Base-by-base conservation (phyloP, 2,329 filamentous ascomycete genomes). In the Fusarium metavorans region DNA sequence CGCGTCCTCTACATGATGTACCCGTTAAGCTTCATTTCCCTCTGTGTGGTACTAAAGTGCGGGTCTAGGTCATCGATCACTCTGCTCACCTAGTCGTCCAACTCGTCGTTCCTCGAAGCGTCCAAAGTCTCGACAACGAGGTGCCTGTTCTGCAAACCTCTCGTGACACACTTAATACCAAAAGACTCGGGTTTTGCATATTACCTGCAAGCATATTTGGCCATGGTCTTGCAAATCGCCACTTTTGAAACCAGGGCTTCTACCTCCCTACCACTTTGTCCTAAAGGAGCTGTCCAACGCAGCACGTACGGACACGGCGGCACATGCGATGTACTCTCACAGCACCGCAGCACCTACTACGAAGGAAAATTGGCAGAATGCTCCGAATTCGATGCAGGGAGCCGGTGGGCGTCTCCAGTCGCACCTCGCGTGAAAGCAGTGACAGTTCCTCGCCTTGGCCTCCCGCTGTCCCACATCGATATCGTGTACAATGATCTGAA, bases 401-500 rank as follows among this genome's bases (percentile, higher is more conserved):
- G 65, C 78, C 79, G 77, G 9, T 66, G 63, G 67, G 67, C 71
- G 67, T 56, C 66, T 69, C 59, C 63, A 41, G 78, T 72, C 66
- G 61, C 69, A 75, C 76, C 58, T 71, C 66, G 70, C 65, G 52
- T 68, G 70, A 77, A 70, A 72, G 70, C 68, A 78, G 67, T 71
- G 74, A 73, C 73, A 77, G 74, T 65, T 73, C 66, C 65, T 75
- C 77, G 70, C 74, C 77, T 74, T 79, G 61, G 69, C 67, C 56
- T 77, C 63, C 78, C 77, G 78, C 67, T 64, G 78, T 80, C 72
- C 64, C 61, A 80, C 76, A 67, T 66, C 65, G 62, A 61, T 73
- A 78, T 71, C 48, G 48, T 78, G 79, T 81, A 74, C 77, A 69
- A 79, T 79, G 71, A 76, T 80, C 66, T 80, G 79, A 80, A 80